Conservation (phyloP, 108 stramenopile species). For the Tribonema minus region DNA sequence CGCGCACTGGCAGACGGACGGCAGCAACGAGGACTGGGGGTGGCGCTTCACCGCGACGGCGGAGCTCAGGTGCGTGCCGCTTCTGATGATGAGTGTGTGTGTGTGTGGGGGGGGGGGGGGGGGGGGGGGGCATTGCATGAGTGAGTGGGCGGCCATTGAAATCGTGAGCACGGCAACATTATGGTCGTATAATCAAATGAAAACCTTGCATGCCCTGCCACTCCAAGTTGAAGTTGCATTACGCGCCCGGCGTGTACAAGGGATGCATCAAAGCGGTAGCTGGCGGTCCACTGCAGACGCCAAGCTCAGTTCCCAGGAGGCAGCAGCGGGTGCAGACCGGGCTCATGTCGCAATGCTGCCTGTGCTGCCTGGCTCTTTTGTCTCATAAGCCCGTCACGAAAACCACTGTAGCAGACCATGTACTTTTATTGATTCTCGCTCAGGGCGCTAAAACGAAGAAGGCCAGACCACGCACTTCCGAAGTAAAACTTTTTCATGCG, state of each 20-base stretch:
- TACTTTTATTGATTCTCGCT: not conserved
- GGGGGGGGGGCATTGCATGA: too few relatives aligned
- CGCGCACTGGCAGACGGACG: constrained; percentile 41
- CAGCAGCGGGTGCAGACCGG: too few relatives aligned
- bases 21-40: constrained; percentile 48
- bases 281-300: too few relatives aligned
- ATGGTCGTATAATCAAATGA: not conserved
- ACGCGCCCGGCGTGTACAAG: too few relatives aligned
- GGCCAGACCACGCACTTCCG: not conserved
- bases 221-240: too few relatives aligned
- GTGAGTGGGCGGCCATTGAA: not conserved
- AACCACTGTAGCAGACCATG: not conserved
- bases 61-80: constrained; percentile 34
- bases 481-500: not conserved
- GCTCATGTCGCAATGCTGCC: too few relatives aligned
- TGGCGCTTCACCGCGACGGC: constrained; percentile 49
- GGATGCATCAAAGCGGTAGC: too few relatives aligned
- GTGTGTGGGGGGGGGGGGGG: too few relatives aligned
- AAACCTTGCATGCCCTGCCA: too few relatives aligned
- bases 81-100: too few relatives aligned
- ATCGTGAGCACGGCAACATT: not conserved
- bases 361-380: not conserved
- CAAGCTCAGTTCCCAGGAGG: too few relatives aligned
- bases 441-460: not conserved
- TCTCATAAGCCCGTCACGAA: not conserved